phyloP scores from a whole-genome alignment of 352 stramenopile genomes.

The Globisporangium paddicum region DNA sequence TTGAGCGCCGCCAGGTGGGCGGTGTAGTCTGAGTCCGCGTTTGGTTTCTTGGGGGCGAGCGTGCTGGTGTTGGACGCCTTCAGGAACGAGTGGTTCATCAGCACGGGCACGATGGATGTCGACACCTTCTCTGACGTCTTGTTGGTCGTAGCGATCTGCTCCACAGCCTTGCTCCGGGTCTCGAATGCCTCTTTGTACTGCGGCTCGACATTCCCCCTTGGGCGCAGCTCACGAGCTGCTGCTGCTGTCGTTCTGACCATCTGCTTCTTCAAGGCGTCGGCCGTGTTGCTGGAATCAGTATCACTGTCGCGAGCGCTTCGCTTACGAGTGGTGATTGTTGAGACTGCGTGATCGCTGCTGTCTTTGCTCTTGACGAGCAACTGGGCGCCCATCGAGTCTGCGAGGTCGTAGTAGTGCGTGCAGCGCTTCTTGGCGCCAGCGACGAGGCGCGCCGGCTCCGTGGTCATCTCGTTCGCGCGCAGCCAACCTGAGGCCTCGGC shows the following conservation, averaged over 20 bases:
- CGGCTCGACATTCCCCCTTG: neutral
- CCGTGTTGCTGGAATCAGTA: neutral
- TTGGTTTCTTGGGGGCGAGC: neutral
- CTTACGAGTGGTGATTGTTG: constrained; percentile 1
- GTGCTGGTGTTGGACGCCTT: constrained; percentile 2
- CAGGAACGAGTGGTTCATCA: constrained; percentile 12
- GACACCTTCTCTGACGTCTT: neutral
- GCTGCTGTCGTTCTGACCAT: neutral
- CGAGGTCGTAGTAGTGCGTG: constrained; percentile 15
- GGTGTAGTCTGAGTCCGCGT: neutral
- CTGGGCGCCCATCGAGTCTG: constrained; percentile 7
- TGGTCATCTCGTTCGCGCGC: constrained; percentile 1
- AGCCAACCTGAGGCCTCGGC: constrained; percentile 11
- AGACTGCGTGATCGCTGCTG: neutral
- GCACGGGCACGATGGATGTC: neutral
- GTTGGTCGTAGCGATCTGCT: neutral
- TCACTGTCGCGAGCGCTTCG: neutral
- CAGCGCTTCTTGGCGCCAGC: constrained; percentile 8
- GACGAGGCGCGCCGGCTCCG: constrained; percentile 1
- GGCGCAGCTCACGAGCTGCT: constrained; percentile 1
- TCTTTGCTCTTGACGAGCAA: neutral
- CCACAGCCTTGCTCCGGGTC: neutral
- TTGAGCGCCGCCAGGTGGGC: constrained; percentile 7
- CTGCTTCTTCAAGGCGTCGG: constrained; percentile 9
- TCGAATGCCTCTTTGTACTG: neutral